Evolutionary conservation across 2,329 filamentous ascomycete species (phyloP), one percentile per base, ranked within the genome.

Genomic region (Calonectria hongkongensis): DNA sequence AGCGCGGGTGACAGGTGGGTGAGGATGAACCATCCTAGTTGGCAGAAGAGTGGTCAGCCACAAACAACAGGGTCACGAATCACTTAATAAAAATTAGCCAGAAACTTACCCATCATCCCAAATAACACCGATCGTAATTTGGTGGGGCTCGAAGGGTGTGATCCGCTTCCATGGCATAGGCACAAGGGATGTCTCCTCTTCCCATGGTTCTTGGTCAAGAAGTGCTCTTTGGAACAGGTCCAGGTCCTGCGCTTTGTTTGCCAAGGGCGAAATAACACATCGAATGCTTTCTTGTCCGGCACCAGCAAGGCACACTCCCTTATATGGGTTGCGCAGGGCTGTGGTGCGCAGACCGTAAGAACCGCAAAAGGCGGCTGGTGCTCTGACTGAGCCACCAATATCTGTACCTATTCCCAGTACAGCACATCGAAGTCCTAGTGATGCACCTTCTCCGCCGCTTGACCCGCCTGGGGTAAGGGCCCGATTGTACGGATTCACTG

Each of bases 301-400:
- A 15, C 71, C 71, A 16, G 71, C 69, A 9, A 73, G 51, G 5
- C 28, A 70, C 8, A 74, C 56, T 15, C 70, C 70, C 13, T 63
- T 66, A 36, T 73, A 78, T 0, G 85, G 84, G 21, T 77, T 76
- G 5, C 80, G 78, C 21, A 77, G 47, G 2, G 82, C 74, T 0
- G 86, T 86, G 2, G 87, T 85, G 12, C 83, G 82, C 69, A 88
- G 82, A 0, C 84, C 84, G 72, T 86, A 88, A 2, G 82, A 79
- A 30, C 86, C 86, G 33, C 84, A 86, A 71, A 86, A 87, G 0
- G 84, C 84, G 0, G 87, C 86, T 0, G 86, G 87, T 4, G 82
- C 81, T 9, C 87, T 82, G 30, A 88, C 84, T 8, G 85, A 86
- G 4, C 87, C 87, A 0, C 86, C 87, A 18, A 88, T 87, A 69